Evolutionary conservation across 768 basidiomycete genomes (phyloP).

Genomic region (Pleurotus platypus): DNA sequence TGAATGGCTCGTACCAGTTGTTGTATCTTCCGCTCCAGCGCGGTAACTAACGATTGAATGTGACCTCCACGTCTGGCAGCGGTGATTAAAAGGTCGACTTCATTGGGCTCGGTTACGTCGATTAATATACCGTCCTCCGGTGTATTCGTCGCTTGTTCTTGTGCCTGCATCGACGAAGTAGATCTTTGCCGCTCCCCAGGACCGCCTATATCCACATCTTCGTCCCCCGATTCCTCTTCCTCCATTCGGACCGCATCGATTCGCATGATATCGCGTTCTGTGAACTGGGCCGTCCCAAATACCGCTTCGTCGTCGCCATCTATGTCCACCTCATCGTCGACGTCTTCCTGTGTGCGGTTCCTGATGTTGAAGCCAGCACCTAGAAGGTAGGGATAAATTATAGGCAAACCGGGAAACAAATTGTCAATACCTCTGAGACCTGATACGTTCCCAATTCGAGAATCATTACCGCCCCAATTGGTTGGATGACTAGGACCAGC

Average conservation of each 20-base stretch:
- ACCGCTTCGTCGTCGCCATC: slow-evolving; percentile 70
- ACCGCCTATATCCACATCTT: slow-evolving; percentile 49
- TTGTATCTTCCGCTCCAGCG: slow-evolving; percentile 60
- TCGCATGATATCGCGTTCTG: slow-evolving; percentile 63
- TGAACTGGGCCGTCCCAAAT: slow-evolving; percentile 75
- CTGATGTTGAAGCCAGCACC: slow-evolving; percentile 75
- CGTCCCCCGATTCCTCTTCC: slow-evolving; percentile 36
- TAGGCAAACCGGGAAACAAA: background rate
- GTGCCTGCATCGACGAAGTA: too few relatives aligned
- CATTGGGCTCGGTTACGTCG: slow-evolving; percentile 39
- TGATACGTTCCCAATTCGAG: slow-evolving; percentile 36
- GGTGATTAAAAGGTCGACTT: slow-evolving; percentile 45
- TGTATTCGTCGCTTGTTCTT: too few relatives aligned
- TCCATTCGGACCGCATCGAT: slow-evolving; percentile 22
- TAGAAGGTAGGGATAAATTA: slow-evolving; percentile 17
- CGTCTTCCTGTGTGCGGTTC: slow-evolving; percentile 50
- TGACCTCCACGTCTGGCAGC: slow-evolving; percentile 47
- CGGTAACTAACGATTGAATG: slow-evolving; percentile 41
- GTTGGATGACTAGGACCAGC: slow-evolving; percentile 22
- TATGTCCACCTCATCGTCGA: slow-evolving; percentile 78
- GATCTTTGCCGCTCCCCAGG: slow-evolving; percentile 20
- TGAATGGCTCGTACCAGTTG: slow-evolving; percentile 43
- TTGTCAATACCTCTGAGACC: slow-evolving; percentile 38
- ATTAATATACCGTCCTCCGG: slow-evolving; percentile 29
- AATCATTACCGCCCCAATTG: slow-evolving; percentile 23